Conservation (phyloP, 768 basidiomycete species). For the Xerocomus potaroensis region DNA sequence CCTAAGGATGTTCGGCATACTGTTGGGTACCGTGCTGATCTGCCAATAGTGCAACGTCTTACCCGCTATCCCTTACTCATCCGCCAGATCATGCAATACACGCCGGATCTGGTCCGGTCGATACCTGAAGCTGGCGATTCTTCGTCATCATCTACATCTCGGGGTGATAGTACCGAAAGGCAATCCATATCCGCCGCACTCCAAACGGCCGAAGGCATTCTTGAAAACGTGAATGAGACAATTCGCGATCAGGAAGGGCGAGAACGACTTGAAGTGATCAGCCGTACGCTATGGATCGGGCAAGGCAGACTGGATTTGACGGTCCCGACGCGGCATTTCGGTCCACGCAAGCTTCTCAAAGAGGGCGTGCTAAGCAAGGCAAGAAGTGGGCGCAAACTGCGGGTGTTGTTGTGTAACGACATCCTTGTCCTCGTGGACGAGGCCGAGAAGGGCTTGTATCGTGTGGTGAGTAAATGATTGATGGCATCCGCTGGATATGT, state of each 20-base stretch:
- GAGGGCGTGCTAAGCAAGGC: slow-evolving; percentile 78
- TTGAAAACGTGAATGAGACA: slow-evolving; percentile 82
- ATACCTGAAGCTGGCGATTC: background rate
- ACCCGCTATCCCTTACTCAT: slow-evolving; percentile 92
- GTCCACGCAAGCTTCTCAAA: slow-evolving; percentile 70
- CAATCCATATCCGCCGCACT: slow-evolving; percentile 51
- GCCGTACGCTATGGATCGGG: slow-evolving; percentile 82
- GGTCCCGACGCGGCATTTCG: slow-evolving; percentile 81
- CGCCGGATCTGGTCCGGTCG: slow-evolving; percentile 42
- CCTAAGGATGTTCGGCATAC: background rate
- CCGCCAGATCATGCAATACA: slow-evolving; percentile 80
- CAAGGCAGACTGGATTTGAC: slow-evolving; percentile 88
- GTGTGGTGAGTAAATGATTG: slow-evolving; percentile 55
- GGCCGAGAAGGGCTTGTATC: slow-evolving; percentile 63
- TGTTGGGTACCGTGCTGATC: background rate
- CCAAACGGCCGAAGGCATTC: slow-evolving; percentile 62
- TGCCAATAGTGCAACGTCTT: slow-evolving; percentile 79
- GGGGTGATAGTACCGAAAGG: slow-evolving; percentile 44
- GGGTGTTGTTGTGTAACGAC: slow-evolving; percentile 83
- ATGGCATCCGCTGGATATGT: background rate
- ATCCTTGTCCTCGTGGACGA: slow-evolving; percentile 84
- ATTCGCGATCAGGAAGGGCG: slow-evolving; percentile 80
- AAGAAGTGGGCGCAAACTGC: slow-evolving; percentile 77
- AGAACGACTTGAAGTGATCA: slow-evolving; percentile 71
- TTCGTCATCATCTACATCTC: background rate